Base-by-base conservation (phyloP, 1,139 yeast species). In the Dujonia santamariae region DNA sequence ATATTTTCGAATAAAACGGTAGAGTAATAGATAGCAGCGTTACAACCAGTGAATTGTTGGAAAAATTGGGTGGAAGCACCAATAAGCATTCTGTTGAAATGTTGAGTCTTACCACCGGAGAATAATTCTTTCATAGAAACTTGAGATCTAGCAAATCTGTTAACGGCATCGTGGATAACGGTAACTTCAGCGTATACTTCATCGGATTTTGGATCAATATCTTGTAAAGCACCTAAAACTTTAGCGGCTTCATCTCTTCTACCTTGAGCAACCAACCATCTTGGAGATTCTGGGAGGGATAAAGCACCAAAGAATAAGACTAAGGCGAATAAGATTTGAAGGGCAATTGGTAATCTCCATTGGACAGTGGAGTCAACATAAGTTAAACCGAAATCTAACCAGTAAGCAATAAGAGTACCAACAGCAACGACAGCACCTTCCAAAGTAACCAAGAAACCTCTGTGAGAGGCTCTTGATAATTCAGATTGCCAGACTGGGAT, bases 401-500 rank as follows among this genome's bases (percentile, higher is more conserved):
- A 79, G 59, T 84, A 82, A 7, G 90, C 85, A 45, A 80, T 59
- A 49, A 76, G 70, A 31, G 86, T 80, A 47, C 92, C 90, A 36
- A 80, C 67, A 30, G 85, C 85, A 41, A 80, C 76, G 38, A 80
- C 75, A 13, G 84, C 75, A 44, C 86, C 88, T 54, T 81, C 85
- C 47, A 79, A 63, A 47, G 75, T 70, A 36, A 82, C 86, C 51
- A 81, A 67, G 45, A 75, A 63, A 50, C 92, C 85, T 61, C 86
- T 68, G 54, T 74, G 72, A 47, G 78, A 76, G 7, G 90, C 80
- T 42, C 72, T 70, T 12, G 90, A 78, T 71, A 82, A 75, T 59
- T 85, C 95, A 0, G 92, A 77, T 56, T 84, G 87, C 80, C 86
- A 83, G 43, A 81, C 80, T 12, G 95, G 95, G 39, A 84, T 79